phyloP scores from a whole-genome alignment of 495 filamentous ascomycete genomes.

The Hypoxylon crocopeplum region DNA sequence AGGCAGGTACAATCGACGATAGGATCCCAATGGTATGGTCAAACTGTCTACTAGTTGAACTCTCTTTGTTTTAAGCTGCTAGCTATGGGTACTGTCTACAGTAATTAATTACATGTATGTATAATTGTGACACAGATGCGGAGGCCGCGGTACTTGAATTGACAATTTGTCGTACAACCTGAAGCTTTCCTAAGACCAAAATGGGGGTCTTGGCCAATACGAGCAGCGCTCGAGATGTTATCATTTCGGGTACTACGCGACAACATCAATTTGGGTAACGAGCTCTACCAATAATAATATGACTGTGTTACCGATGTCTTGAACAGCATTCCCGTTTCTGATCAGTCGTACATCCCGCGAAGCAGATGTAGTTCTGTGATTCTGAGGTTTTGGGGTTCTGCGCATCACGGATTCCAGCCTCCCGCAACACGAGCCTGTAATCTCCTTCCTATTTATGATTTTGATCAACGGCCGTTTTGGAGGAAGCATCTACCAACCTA shows the following conservation, averaged over 20 bases:
- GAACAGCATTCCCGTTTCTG: constrained; percentile 15
- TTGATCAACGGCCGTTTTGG: not conserved
- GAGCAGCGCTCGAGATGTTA: not conserved
- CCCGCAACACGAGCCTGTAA: constrained; percentile 11
- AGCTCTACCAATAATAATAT: constrained; percentile 16
- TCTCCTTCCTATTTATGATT: constrained; percentile 7
- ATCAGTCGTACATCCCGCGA: not conserved
- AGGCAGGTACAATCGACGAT: constrained; percentile 17
- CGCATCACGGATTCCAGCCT: constrained; percentile 10
- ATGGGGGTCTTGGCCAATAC: constrained; percentile 2
- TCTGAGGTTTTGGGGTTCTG: not conserved
- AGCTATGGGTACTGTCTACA: no score
- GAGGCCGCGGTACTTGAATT: constrained; percentile 10
- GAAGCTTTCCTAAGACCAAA: constrained; percentile 3
- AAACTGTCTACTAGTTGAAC: constrained; percentile 7
- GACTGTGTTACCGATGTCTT: constrained; percentile 17
- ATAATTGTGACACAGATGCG: constrained; percentile 18
- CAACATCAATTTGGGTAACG: constrained; percentile 13
- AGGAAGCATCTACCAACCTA: not conserved
- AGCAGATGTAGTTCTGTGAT: not conserved
- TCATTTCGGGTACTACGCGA: constrained; percentile 24
- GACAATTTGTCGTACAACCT: constrained; percentile 4
- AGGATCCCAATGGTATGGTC: constrained; percentile 10
- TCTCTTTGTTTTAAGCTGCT: not conserved
- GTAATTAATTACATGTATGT: not conserved